Base-by-base conservation (phyloP, 768 basidiomycete species). In the Pleurotus djamor region DNA sequence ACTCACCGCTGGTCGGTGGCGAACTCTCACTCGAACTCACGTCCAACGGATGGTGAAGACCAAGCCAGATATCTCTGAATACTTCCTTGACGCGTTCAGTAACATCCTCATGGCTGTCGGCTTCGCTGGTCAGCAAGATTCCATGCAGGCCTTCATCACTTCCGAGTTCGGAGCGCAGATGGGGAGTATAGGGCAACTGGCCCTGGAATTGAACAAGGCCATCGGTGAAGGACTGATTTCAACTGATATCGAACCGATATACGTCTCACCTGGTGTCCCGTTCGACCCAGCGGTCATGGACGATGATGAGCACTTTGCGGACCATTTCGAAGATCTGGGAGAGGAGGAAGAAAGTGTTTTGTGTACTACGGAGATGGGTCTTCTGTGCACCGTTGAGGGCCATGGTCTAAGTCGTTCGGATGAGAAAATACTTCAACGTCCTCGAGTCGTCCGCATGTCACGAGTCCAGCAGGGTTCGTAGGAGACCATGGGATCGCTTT, bases 151-250 rank as follows among this genome's bases (percentile, higher is more conserved):
- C 3, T 70, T 72, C 5, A 69, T 85, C 51, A 68, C 71, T 6
- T 65, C 71, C 4, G 75, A 73, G 32, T 86, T 86, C 62, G 69
- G 71, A 0, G 76, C 74, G 0, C 75, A 76, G 12, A 71, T 86
- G 28, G 64, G 66, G 13, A 65, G 72, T 10, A 71, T 86, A 37
- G 75, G 80, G 37, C 73, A 75, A 17, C 66, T 75, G 4, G 81
- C 84, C 2, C 71, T 81, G 59, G 74, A 74, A 6, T 69, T 87
- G 59, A 84, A 84, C 63, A 83, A 80, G 66, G 80, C 79, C 9
- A 77, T 86, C 50, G 84, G 85, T 0, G 83, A 86, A 67, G 82
- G 81, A 52, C 74, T 88, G 48, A 82, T 82, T 1, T 81, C 78
- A 2, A 81, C 79, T 55, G 85, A 87, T 62, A 64, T 87, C 60